Percentiles rank a stretch among this genome's conserved stretches.
Conservation (phyloP, 2,329 filamentous ascomycete species). For the Ophiostoma sp. region DNA sequence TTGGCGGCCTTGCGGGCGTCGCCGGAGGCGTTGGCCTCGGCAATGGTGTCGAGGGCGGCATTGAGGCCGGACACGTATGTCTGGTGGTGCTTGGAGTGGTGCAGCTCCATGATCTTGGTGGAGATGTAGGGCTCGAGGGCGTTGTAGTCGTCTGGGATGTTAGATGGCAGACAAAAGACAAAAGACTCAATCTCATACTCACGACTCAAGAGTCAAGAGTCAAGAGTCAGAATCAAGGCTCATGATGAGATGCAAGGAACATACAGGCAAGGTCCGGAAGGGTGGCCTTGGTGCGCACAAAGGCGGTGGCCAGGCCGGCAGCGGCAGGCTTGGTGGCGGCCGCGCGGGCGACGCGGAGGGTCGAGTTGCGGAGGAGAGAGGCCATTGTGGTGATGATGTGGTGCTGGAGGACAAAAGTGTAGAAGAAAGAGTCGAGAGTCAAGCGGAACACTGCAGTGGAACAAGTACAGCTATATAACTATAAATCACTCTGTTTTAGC, state of each 20-base stretch:
- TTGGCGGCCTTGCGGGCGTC: conserved; percentile 49
- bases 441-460: not conserved
- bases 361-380: conserved; percentile 45
- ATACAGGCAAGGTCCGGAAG: conserved; percentile 74
- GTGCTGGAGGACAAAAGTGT: not conserved
- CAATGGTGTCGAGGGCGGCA: conserved; percentile 56
- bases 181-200: not conserved
- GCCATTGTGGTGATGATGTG: conserved; percentile 18
- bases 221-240: not conserved
- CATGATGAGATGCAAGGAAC: conserved; percentile 28
- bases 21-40: conserved; percentile 58
- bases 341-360: conserved; percentile 66
- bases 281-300: conserved; percentile 81
- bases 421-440: conserved; percentile 3
- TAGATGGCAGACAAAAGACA: not conserved
- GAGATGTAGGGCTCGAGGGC: conserved; percentile 84
- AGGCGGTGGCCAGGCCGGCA: conserved; percentile 65
- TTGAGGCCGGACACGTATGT: conserved; percentile 75
- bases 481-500: not conserved
- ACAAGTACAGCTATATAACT: not conserved
- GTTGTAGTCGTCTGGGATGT: conserved; percentile 76
- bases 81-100: conserved; percentile 74
- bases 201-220: no score
- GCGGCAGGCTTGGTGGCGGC: conserved; percentile 61
- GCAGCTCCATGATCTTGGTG: conserved; percentile 73